phyloP scores from a whole-genome alignment of 78 protist genomes.

The Bigelowiella natans region DNA sequence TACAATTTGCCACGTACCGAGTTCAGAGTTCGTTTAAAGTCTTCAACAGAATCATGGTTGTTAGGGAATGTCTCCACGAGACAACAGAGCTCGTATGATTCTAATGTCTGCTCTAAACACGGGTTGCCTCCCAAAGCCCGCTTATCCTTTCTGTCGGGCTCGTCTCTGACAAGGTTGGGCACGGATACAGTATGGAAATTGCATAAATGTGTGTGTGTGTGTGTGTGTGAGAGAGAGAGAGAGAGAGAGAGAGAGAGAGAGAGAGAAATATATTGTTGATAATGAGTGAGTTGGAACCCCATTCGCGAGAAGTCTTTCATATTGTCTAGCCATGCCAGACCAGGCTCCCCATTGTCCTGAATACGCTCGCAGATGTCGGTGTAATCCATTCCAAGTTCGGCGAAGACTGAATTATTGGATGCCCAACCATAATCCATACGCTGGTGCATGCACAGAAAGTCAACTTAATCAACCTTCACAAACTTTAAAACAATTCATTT shows the following conservation, averaged over 20 bases:
- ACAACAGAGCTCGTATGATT: conserved; percentile 72
- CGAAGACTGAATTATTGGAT: conserved; percentile 62
- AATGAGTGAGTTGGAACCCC: conserved; percentile 32
- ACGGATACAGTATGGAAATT: no score
- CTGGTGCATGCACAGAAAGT: no score
- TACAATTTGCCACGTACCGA: no score
- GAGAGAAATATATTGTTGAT: no score
- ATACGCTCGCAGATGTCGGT: conserved; percentile 22
- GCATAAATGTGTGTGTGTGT: no score
- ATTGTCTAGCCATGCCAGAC: conserved; percentile 76
- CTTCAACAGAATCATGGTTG: conserved; percentile 44
- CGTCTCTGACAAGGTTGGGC: background rate
- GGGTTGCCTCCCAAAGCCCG: conserved; percentile 77
- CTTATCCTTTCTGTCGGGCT: background rate
- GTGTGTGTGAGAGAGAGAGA: no score
- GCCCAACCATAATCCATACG: conserved; percentile 65
- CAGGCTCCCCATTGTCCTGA: conserved; percentile 78
- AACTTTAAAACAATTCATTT: no score
- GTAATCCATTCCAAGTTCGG: conserved; percentile 72
- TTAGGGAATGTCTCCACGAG: conserved; percentile 76
- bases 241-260: no score
- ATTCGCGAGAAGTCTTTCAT: conserved; percentile 63
- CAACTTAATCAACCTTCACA: no score
- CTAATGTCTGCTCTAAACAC: conserved; percentile 78
- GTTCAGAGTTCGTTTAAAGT: conserved; percentile 49